Percentiles rank a stretch among this genome's conserved stretches.
Conservation (phyloP, 768 basidiomycete genomes). For the Boletellus ananiceps region DNA sequence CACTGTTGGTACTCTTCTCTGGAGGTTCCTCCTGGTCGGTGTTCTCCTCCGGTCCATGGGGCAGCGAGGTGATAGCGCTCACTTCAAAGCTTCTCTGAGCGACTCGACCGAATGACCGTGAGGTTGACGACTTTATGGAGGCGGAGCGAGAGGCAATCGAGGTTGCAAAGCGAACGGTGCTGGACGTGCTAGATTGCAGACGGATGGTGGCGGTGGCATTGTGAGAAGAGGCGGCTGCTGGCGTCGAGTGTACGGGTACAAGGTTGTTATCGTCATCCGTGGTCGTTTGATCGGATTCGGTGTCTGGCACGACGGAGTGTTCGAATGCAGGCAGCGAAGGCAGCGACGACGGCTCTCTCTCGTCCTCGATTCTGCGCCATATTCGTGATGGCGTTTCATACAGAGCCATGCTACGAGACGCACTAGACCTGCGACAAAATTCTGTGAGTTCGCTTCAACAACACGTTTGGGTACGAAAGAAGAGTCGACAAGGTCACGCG, state of each 20-base stretch:
- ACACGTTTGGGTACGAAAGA: not conserved
- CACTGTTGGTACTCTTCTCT: constrained; percentile 44
- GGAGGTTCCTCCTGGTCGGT: constrained; percentile 36
- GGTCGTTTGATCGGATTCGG: constrained; percentile 33
- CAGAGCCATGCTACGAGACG: constrained; percentile 37
- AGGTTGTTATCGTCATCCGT: constrained; percentile 41
- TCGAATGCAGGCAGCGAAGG: constrained; percentile 74
- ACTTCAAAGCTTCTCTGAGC: constrained; percentile 53
- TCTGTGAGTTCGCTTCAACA: not conserved
- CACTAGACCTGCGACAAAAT: constrained; percentile 2
- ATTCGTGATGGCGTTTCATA: constrained; percentile 82
- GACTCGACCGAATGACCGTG: constrained; percentile 33
- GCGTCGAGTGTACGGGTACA: constrained; percentile 65
- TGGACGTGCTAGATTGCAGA: constrained; percentile 48
- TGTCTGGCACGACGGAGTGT: constrained; percentile 46
- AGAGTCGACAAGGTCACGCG: constrained; percentile 10
- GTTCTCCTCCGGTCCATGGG: constrained; percentile 33
- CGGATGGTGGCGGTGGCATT: constrained; percentile 47
- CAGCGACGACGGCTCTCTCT: constrained; percentile 74
- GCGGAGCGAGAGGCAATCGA: constrained; percentile 47
- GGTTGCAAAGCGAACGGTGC: constrained; percentile 45
- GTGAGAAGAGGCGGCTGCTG: constrained; percentile 46
- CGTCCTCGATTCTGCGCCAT: constrained; percentile 80
- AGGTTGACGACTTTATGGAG: constrained; percentile 30
- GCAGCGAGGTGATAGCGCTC: constrained; percentile 54